A percentile compares a stretch with the other conserved stretches of the same genome.
These are phyloP conservation scores for Pleurozium schreberi DNA, from an alignment of 225 moss, liverwort and hornwort genomes.

Conservation along the genomic window DNA sequence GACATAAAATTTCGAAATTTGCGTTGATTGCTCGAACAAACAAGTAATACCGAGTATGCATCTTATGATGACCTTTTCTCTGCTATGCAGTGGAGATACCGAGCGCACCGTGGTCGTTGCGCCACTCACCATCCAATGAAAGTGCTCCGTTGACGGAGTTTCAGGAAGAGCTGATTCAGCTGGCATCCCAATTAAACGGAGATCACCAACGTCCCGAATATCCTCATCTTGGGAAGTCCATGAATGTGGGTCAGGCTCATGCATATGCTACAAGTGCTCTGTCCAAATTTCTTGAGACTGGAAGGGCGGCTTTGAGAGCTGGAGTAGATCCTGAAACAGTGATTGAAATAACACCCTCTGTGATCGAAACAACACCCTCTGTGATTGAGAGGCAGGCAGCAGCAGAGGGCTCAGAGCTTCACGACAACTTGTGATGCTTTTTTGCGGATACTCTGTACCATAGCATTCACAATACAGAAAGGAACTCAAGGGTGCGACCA, in stretches of 20 bases:
- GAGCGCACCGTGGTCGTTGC: conserved; percentile 86
- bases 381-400: conserved; percentile 12
- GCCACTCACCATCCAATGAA: conserved; percentile 72
- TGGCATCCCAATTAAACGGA: conserved; percentile 92
- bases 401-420: conserved; percentile 11
- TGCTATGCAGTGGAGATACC: conserved; percentile 72
- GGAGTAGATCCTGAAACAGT: conserved; percentile 66
- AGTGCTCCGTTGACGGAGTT: conserved; percentile 74
- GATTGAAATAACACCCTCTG: conserved; percentile 34
- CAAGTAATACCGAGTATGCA: neutral
- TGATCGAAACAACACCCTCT: no score
- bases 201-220: conserved; percentile 58
- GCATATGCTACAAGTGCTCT: conserved; percentile 59
- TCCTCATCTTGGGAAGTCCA: conserved; percentile 63
- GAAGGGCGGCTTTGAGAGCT: conserved; percentile 46
- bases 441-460: neutral
- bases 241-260: conserved; percentile 79
- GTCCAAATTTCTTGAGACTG: conserved; percentile 59
- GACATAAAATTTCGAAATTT: neutral
- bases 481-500: neutral
- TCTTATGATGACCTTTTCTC: neutral
- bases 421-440: conserved; percentile 23
- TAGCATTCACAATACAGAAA: neutral
- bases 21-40: neutral
- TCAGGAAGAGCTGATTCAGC: conserved; percentile 84